Percentiles rank a stretch among this genome's conserved stretches.
These are phyloP conservation scores for Keqinozyma sinolaborantium DNA, from an alignment of 1,139 yeast genomes.

Conservation along the genomic window DNA sequence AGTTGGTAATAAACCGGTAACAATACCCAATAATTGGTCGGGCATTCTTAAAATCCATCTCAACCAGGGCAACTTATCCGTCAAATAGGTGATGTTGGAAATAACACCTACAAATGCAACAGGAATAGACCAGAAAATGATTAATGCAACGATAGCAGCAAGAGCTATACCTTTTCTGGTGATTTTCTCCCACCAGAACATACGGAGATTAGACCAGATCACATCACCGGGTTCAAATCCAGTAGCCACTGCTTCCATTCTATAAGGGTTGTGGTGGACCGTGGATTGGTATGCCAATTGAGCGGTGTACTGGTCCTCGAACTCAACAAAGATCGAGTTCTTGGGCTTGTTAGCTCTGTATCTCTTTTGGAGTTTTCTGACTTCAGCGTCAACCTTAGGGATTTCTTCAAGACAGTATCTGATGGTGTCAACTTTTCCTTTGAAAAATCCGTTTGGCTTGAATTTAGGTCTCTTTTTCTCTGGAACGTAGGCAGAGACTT, in stretches of 20 bases:
- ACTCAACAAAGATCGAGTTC: constrained; percentile 66
- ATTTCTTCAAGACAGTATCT: constrained; percentile 54
- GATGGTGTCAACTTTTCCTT: constrained; percentile 58
- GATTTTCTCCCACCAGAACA: constrained; percentile 82
- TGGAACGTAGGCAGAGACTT: constrained; percentile 65
- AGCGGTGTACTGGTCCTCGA: constrained; percentile 66
- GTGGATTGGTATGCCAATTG: constrained; percentile 66
- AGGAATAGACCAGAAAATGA: constrained; percentile 82
- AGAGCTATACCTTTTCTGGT: constrained; percentile 56
- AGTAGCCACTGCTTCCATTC: constrained; percentile 46
- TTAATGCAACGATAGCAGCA: constrained; percentile 53
- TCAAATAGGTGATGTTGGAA: constrained; percentile 67
- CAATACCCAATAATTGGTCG: constrained; percentile 49
- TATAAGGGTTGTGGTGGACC: constrained; percentile 50
- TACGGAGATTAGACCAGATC: constrained; percentile 66
- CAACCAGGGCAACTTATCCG: constrained; percentile 58
- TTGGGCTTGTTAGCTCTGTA: constrained; percentile 42
- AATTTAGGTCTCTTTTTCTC: constrained; percentile 75
- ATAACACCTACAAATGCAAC: constrained; percentile 81
- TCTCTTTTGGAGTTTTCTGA: constrained; percentile 46
- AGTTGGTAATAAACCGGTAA: constrained; percentile 78
- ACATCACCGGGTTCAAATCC: constrained; percentile 63
- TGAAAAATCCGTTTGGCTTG: constrained; percentile 51
- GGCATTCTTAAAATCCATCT: constrained; percentile 66
- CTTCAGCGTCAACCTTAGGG: constrained; percentile 53